Percentiles rank a stretch among this genome's conserved stretches.
Evolutionary conservation across 2,329 filamentous ascomycete genomes (phyloP).

Genomic region (Harringtonia lauricola): DNA sequence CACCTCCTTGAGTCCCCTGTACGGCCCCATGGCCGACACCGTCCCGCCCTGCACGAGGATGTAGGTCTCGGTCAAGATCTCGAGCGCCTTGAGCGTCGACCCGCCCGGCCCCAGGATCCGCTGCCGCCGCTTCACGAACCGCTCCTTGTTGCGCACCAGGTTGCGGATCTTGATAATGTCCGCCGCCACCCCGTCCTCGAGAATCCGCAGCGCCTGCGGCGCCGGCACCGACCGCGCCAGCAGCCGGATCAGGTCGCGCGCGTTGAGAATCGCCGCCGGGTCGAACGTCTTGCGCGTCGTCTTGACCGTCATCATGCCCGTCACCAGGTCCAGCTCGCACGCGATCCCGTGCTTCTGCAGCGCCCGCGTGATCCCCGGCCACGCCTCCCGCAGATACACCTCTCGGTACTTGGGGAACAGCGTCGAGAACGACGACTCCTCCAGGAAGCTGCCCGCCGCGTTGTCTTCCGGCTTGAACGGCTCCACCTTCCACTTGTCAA

Average conservation of each 20-base stretch:
- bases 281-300: conserved; percentile 89
- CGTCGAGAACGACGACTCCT: conserved; percentile 82
- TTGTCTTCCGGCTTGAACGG: conserved; percentile 82
- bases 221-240: conserved; percentile 85
- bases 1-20: conserved; percentile 87
- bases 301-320: conserved; percentile 94
- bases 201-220: conserved; percentile 85
- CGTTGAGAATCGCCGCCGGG: conserved; percentile 85
- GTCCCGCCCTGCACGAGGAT: conserved; percentile 96
- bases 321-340: conserved; percentile 86
- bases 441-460: conserved; percentile 70
- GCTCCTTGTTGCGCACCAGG: conserved; percentile 84
- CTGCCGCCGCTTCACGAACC: conserved; percentile 90
- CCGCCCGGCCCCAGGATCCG: conserved; percentile 85
- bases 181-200: conserved; percentile 69
- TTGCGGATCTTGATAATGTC: conserved; percentile 94
- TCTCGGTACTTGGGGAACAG: conserved; percentile 96
- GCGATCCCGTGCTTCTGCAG: conserved; percentile 83
- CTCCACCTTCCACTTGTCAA: conserved; percentile 94
- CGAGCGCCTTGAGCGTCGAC: conserved; percentile 85
- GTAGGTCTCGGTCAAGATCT: conserved; percentile 84
- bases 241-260: conserved; percentile 87
- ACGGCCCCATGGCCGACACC: conserved; percentile 79
- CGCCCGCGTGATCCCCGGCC: conserved; percentile 80
- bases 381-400: conserved; percentile 82